These are phyloP conservation scores for Reutealis trisperma DNA, from an alignment of 345 rosid species.

Conservation along the genomic window DNA sequence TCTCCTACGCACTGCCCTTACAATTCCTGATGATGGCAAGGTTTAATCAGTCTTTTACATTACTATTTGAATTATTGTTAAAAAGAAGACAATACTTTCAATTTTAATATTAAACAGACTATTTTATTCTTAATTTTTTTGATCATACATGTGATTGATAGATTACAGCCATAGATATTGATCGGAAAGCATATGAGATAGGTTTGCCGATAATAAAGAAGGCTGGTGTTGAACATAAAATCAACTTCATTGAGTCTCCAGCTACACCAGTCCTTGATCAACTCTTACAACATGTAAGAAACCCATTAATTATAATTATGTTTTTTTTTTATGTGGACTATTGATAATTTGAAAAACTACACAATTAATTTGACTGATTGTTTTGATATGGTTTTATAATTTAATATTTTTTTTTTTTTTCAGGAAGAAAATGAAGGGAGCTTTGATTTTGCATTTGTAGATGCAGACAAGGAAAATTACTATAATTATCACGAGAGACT, in stretches of 20 bases:
- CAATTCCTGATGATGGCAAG: constrained; percentile 8
- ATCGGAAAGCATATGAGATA: background rate
- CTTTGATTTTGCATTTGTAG: constrained; percentile 50
- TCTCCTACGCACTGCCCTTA: background rate
- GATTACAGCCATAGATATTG: constrained; percentile 7
- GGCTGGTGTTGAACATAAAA: constrained; percentile 14
- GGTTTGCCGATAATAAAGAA: constrained; percentile 1
- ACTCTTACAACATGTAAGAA: constrained; percentile 7
- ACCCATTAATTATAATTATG: too few species aligned
- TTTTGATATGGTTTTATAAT: too few species aligned
- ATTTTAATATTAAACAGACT: too few species aligned
- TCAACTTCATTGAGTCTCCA: background rate
- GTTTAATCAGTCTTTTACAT: background rate
- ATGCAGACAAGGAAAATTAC: constrained; percentile 45
- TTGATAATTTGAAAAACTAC: too few species aligned
- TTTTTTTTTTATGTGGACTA: too few species aligned
- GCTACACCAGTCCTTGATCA: constrained; percentile 6
- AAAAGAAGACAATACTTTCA: too few species aligned
- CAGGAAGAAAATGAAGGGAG: constrained; percentile 12
- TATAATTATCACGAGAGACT: constrained; percentile 1
- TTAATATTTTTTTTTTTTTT: too few species aligned
- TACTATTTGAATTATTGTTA: background rate
- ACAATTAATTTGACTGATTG: too few species aligned
- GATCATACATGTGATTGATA: background rate
- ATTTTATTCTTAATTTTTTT: too few species aligned